Evolutionary conservation across 257 asterid genomes (phyloP), one percentile per base, ranked within the genome.

Genomic region (Capsicum baccatum): DNA sequence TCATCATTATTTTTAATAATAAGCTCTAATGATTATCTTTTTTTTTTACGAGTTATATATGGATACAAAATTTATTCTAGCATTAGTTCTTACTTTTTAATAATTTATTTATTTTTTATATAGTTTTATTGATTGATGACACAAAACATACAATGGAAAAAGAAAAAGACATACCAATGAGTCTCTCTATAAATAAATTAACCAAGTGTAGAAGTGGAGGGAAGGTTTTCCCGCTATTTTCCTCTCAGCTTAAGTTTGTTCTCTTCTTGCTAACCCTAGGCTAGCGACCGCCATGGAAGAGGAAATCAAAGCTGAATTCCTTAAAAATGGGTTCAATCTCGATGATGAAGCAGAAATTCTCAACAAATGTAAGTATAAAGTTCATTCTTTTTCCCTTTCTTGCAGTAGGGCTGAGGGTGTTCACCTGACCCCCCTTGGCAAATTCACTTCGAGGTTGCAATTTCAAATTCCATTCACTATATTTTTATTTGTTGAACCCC

Each of bases 281-380:
- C 52, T 87, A 85, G 6, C n/a, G 79, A 85, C 62, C 84, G 74
- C 89, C 87, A 89, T 96, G 99, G 99, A 94, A 82, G 98, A 90
- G 52, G 92, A 97, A 86, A 94, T 95, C 91, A 94, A 86, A 87
- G 89, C 91, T 17, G 98, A 97, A 87, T 97, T 97, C 90, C 63
- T 85, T 6, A 94, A 84, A 60, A 64, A 80, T 73, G 91, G 94
- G 1, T 97, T 93, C 89, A 81, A 42, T 39, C 85, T 97, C 85
- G 97, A 97, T 44, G 88, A 90, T 79, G 98, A 94, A 87, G 91
- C 91, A 78, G 94, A 92, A 47, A 89, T 95, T 83, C 93, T 94
- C 82, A 84, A 86, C 84, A 91, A 92, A 92, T 97, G 98, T 97
- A 84, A 85, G 93, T n/a, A 26, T 9, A 33, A 17, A 42, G 11